Evolutionary conservation across 2,329 filamentous ascomycete species (phyloP).

Genomic region (Neofusicoccum parvum): DNA sequence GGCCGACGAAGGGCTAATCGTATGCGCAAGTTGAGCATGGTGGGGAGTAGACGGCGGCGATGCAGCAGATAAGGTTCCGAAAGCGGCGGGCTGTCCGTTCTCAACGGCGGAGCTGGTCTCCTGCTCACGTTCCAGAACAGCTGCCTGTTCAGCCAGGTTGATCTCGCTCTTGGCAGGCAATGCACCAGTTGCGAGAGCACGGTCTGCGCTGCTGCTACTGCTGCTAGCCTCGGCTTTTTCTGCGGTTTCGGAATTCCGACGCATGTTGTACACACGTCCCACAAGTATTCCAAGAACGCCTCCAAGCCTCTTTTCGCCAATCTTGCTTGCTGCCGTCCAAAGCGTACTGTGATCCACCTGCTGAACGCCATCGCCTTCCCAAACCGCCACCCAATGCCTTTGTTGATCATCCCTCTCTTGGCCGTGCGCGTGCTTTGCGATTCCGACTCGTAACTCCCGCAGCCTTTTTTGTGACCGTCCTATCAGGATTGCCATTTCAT

Average conservation of each 20-base stretch:
- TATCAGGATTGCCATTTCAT: conserved; percentile 79
- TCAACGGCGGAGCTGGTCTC: conserved; percentile 5
- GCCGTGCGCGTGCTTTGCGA: conserved; percentile 57
- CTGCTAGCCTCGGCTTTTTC: neutral
- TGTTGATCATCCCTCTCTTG: conserved; percentile 47
- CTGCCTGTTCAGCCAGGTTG: conserved; percentile 13
- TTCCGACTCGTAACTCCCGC: conserved; percentile 72
- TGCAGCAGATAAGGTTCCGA: neutral
- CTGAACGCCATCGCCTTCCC: conserved; percentile 64
- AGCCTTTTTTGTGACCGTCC: conserved; percentile 68
- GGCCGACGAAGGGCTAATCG: neutral
- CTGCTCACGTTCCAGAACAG: conserved; percentile 8
- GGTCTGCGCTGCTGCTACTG: neutral
- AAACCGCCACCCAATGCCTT: conserved; percentile 61
- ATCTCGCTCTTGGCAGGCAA: conserved; percentile 18
- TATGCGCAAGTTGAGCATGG: neutral
- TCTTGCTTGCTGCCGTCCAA: conserved; percentile 55
- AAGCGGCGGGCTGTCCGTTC: neutral
- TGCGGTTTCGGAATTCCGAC: conserved; percentile 36
- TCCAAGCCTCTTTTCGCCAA: conserved; percentile 66
- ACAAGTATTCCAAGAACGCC: conserved; percentile 70
- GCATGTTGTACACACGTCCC: conserved; percentile 65
- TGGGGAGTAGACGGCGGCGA: neutral
- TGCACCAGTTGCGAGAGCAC: neutral
- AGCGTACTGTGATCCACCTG: conserved; percentile 64